phyloP scores from a whole-genome alignment of 192 early-diverging fungal genomes.

The Podila epicladia region DNA sequence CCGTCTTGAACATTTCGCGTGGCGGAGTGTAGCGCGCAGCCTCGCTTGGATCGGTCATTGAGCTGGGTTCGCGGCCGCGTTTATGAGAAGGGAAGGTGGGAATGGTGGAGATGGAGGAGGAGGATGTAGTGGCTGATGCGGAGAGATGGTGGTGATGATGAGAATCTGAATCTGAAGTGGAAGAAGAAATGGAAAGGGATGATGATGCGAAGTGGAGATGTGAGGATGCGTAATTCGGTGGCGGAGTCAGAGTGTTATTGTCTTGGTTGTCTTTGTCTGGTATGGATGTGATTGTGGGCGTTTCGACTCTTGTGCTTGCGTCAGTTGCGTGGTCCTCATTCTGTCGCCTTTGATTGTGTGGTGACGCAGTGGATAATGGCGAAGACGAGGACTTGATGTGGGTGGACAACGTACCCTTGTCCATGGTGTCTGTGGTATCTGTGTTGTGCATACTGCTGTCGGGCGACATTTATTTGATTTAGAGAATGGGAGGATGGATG shows the following conservation, averaged over 20 bases:
- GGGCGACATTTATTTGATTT: too few species aligned
- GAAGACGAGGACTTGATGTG: not conserved
- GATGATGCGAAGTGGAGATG: not conserved
- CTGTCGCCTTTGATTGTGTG: too few species aligned
- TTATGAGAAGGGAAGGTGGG: slow-evolving; percentile 23
- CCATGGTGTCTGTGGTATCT: not conserved
- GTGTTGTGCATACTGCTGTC: too few species aligned
- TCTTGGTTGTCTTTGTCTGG: not conserved
- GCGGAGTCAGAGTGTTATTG: slow-evolving; percentile 1
- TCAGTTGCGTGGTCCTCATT: too few species aligned
- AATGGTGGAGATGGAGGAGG: not conserved
- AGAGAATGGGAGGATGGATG: not conserved
- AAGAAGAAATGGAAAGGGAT: not conserved
- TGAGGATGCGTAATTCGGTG: not conserved
- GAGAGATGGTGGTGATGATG: not conserved
- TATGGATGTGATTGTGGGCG: not conserved
- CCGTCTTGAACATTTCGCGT: slow-evolving; percentile 39
- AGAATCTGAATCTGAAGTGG: not conserved
- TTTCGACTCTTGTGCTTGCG: not conserved
- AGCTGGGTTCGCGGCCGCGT: slow-evolving; percentile 40
- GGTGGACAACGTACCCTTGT: not conserved
- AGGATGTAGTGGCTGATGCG: not conserved
- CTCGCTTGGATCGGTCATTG: slow-evolving; percentile 46
- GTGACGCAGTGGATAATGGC: not conserved
- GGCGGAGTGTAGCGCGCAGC: slow-evolving; percentile 47